phyloP scores from a whole-genome alignment of 1,284 basidiomycete species.

The Puccinia hordei region DNA sequence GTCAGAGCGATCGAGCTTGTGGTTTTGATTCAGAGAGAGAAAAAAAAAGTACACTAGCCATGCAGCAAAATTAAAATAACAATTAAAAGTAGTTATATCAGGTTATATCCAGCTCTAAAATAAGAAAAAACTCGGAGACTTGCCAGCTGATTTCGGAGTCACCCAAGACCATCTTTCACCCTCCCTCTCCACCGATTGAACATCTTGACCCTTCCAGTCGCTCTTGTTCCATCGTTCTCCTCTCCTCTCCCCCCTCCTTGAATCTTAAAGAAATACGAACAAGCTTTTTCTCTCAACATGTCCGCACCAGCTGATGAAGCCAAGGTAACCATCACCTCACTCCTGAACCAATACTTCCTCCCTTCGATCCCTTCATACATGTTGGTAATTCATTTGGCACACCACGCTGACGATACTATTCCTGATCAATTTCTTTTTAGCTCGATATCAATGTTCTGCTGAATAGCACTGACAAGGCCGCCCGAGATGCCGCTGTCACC shows the following conservation, averaged over 20 bases:
- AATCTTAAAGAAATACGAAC: neutral
- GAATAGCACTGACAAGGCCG: slow-evolving; percentile 58
- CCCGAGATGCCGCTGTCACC: slow-evolving; percentile 58
- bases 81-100: no score
- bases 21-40: neutral
- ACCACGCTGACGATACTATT: neutral
- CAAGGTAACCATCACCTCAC: slow-evolving; percentile 11
- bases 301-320: slow-evolving; percentile 28
- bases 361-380: neutral
- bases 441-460: slow-evolving; percentile 60
- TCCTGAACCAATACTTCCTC: no score
- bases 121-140: no score
- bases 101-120: no score
- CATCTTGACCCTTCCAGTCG: neutral
- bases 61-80: no score
- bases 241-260: neutral
- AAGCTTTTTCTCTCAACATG: neutral
- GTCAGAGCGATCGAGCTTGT: neutral
- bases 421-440: slow-evolving; percentile 46
- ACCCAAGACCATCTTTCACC: neutral
- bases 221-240: neutral
- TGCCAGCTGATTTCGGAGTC: no score
- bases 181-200: neutral
- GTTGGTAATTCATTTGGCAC: neutral
- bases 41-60: neutral